Evolutionary conservation across 2,329 filamentous ascomycete species (phyloP).

Genomic region (Fusarium sulawesiense): DNA sequence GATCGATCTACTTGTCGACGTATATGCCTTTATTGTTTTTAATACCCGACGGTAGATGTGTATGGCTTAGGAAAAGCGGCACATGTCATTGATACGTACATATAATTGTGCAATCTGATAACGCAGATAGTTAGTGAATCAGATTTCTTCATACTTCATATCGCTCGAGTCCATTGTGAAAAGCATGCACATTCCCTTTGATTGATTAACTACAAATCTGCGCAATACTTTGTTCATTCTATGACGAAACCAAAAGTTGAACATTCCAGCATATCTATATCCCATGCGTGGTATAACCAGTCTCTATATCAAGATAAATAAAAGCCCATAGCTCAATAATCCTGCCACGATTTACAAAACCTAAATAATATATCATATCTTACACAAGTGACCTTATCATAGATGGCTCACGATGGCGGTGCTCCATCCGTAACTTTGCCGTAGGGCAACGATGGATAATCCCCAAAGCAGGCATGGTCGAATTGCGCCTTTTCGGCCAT

Average conservation of each 20-base stretch:
- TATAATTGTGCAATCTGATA: slow-evolving; percentile 34
- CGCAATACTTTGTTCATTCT: background rate
- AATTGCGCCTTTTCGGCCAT: slow-evolving; percentile 70
- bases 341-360: background rate
- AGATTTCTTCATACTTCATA: slow-evolving; percentile 24
- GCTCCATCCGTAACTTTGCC: slow-evolving; percentile 55
- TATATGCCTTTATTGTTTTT: slow-evolving; percentile 28
- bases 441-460: slow-evolving; percentile 54
- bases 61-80: slow-evolving; percentile 39
- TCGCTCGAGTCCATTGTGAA: background rate
- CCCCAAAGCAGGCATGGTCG: slow-evolving; percentile 74
- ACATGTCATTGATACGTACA: slow-evolving; percentile 31
- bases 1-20: slow-evolving; percentile 15
- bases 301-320: background rate
- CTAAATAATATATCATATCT: background rate
- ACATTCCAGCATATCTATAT: background rate
- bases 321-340: background rate
- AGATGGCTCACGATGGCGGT: slow-evolving; percentile 42
- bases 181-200: background rate
- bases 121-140: slow-evolving; percentile 33
- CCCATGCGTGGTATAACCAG: background rate
- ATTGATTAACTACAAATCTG: too few species aligned
- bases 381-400: background rate
- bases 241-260: background rate
- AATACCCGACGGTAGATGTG: slow-evolving; percentile 44